Conservation (phyloP, 2,329 filamentous ascomycete species). For the Metarhizium anisopliae region DNA sequence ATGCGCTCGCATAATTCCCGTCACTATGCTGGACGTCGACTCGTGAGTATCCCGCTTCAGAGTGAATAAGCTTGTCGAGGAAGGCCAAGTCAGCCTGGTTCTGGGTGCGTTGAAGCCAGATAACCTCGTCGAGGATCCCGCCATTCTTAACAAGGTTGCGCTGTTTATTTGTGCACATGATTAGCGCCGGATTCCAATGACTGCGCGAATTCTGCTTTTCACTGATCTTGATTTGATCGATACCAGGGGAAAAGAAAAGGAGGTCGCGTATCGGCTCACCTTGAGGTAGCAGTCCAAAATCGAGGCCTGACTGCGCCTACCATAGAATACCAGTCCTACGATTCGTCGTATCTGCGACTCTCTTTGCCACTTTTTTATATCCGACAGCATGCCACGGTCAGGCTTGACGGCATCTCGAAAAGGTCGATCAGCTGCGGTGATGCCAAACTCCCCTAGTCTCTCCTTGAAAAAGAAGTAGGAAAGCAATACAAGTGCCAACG, state of each 20-base stretch:
- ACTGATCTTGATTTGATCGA: neutral
- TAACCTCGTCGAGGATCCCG: constrained; percentile 34
- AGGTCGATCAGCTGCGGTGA: neutral
- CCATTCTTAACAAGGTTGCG: constrained; percentile 35
- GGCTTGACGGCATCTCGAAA: neutral
- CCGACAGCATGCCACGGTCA: neutral
- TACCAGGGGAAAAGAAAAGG: no score
- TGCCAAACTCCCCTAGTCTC: neutral
- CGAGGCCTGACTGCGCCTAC: constrained; percentile 32
- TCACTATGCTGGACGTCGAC: constrained; percentile 19
- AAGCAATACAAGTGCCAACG: neutral
- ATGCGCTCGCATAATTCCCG: constrained; percentile 26
- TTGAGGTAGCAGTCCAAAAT: constrained; percentile 38
- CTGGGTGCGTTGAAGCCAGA: constrained; percentile 34
- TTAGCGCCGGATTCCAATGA: neutral
- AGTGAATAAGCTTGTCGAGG: constrained; percentile 29
- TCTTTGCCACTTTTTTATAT: neutral
- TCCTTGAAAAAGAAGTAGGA: neutral
- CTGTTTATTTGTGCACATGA: constrained; percentile 11
- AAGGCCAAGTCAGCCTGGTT: constrained; percentile 10
- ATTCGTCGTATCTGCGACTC: constrained; percentile 18
- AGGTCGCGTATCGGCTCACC: constrained; percentile 12
- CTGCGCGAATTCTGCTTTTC: neutral
- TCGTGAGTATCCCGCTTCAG: constrained; percentile 27
- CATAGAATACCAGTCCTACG: constrained; percentile 39